Percentiles rank a stretch among this genome's conserved stretches.
phyloP scores from a whole-genome alignment of 1,139 yeast genomes.

The Dujonia santamariae region DNA sequence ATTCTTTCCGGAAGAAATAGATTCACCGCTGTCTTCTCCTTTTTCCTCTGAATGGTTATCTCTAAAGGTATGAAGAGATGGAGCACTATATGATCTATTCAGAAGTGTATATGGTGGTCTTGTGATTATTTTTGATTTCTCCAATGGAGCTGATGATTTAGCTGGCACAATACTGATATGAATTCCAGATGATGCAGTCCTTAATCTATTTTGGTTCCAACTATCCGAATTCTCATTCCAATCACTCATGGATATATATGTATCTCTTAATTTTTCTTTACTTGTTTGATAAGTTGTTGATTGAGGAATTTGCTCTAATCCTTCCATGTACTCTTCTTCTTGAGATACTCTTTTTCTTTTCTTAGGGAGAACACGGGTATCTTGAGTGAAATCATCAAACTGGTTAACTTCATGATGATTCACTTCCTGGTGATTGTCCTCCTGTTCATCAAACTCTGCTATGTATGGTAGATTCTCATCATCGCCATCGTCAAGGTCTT shows the following conservation, averaged over 20 bases:
- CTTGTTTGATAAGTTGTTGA: slow-evolving; percentile 10
- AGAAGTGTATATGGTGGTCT: slow-evolving; percentile 17
- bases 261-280: not conserved
- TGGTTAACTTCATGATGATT: slow-evolving; percentile 16
- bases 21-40: too few relatives aligned
- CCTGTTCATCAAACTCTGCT: slow-evolving; percentile 19
- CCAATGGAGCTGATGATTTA: slow-evolving; percentile 3
- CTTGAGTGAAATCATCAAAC: slow-evolving; percentile 28
- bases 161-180: not conserved
- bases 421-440: too few relatives aligned
- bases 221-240: slow-evolving; percentile 27
- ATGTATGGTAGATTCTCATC: slow-evolving; percentile 18
- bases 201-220: slow-evolving; percentile 22
- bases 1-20: slow-evolving; percentile 2
- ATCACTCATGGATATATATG: slow-evolving; percentile 25
- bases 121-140: not conserved
- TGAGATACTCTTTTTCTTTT: not conserved
- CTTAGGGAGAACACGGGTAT: slow-evolving; percentile 5
- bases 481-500: slow-evolving; percentile 4
- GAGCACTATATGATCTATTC: slow-evolving; percentile 37
- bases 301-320: slow-evolving; percentile 33
- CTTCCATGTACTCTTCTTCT: slow-evolving; percentile 12
- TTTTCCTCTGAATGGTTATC: too few relatives aligned
- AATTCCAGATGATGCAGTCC: slow-evolving; percentile 16
- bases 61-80: slow-evolving; percentile 40